Evolutionary conservation across 495 filamentous ascomycete species (phyloP).

Genomic region (Penicillium angulare): DNA sequence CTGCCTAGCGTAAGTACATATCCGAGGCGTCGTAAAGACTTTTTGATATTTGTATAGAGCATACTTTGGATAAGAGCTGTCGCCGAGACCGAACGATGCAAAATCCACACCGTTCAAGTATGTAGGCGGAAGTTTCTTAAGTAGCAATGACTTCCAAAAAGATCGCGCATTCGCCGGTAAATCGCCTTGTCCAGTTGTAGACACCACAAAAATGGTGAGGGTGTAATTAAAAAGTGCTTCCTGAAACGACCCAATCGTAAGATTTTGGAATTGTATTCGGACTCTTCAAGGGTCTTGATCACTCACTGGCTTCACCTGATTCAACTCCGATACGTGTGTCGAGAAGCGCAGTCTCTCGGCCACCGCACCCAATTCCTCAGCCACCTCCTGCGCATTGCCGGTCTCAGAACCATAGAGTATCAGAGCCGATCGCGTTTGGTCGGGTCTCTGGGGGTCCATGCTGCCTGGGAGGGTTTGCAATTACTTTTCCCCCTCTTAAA

Average conservation of each 20-base stretch:
- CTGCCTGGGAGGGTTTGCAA: slow-evolving; percentile 6
- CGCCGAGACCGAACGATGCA: slow-evolving; percentile 85
- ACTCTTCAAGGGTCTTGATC: neutral
- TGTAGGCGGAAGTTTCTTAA: slow-evolving; percentile 69
- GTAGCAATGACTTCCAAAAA: slow-evolving; percentile 84
- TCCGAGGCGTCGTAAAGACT: neutral
- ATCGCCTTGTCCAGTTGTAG: slow-evolving; percentile 94
- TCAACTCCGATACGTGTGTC: slow-evolving; percentile 71
- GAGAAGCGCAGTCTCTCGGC: slow-evolving; percentile 73
- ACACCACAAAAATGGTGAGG: slow-evolving; percentile 74
- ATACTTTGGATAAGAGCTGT: slow-evolving; percentile 90
- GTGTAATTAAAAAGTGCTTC: slow-evolving; percentile 49
- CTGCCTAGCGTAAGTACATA: slow-evolving; percentile 39
- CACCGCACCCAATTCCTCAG: slow-evolving; percentile 74
- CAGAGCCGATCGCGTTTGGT: slow-evolving; percentile 56
- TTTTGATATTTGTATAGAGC: too few species aligned
- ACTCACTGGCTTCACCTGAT: slow-evolving; percentile 72
- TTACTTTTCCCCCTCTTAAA: slow-evolving; percentile 9
- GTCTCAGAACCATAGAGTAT: slow-evolving; percentile 94
- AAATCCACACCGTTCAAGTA: slow-evolving; percentile 68
- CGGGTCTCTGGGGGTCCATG: slow-evolving; percentile 24
- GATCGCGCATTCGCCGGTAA: slow-evolving; percentile 73
- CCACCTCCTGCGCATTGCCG: slow-evolving; percentile 86
- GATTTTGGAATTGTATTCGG: neutral
- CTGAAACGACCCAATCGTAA: slow-evolving; percentile 25